phyloP scores from a whole-genome alignment of 2,329 filamentous ascomycete species.

The Ceratocystis albifundus region DNA sequence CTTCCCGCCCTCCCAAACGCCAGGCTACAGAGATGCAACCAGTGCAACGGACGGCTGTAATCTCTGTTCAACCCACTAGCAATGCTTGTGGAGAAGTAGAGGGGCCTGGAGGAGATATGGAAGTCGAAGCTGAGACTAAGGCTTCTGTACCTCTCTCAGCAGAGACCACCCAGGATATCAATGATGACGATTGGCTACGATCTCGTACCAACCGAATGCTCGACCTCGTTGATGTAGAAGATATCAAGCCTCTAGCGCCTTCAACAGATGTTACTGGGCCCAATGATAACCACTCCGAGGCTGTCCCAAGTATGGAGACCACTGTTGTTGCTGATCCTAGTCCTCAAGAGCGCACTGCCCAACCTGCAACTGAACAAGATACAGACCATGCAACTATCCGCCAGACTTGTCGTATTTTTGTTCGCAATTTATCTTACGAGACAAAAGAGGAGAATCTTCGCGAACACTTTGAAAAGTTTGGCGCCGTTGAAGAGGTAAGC shows the following conservation, averaged over 20 bases:
- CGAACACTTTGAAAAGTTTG: conserved; percentile 59
- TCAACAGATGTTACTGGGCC: not conserved
- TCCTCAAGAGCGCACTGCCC: not conserved
- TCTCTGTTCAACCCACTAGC: conserved; percentile 16
- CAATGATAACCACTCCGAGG: not conserved
- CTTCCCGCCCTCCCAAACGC: conserved; percentile 30
- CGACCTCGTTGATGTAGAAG: conserved; percentile 69
- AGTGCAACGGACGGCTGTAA: not conserved
- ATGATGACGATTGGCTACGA: conserved; percentile 84
- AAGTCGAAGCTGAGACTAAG: conserved; percentile 16
- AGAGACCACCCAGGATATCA: conserved; percentile 35
- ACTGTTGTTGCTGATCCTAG: not conserved
- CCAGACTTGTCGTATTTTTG: conserved; percentile 66
- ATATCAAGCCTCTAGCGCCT: conserved; percentile 30
- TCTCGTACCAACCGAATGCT: conserved; percentile 77
- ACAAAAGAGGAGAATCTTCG: conserved; percentile 66
- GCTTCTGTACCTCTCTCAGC: conserved; percentile 20
- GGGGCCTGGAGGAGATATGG: conserved; percentile 3
- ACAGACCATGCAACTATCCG: conserved; percentile 50
- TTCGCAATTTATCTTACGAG: conserved; percentile 78
- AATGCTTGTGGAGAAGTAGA: conserved; percentile 55
- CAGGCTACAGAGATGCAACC: conserved; percentile 22
- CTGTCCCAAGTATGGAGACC: not conserved
- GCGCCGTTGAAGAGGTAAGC: conserved; percentile 78
- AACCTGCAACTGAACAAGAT: conserved; percentile 29